Percentiles rank a stretch among this genome's conserved stretches.
These are phyloP conservation scores for Dissophora ornata DNA, from an alignment of 192 early-diverging fungal genomes.

Conservation along the genomic window DNA sequence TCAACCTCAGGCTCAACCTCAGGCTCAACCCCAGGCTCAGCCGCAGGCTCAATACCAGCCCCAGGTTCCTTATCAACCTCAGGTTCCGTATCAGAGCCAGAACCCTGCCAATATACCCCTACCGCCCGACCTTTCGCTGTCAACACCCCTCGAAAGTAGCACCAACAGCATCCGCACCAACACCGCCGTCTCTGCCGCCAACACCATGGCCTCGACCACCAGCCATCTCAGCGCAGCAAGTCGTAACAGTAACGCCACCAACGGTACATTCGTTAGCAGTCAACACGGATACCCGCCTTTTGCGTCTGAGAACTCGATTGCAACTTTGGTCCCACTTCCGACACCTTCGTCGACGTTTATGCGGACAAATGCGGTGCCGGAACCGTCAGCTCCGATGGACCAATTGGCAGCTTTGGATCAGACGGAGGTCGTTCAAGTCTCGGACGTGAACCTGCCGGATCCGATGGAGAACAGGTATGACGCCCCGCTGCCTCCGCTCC, in stretches of 20 bases:
- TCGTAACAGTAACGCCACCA: slow-evolving; percentile 3
- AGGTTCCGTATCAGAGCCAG: neutral
- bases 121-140: slow-evolving; percentile 1
- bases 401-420: slow-evolving; percentile 23
- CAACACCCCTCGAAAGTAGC: slow-evolving; percentile 10
- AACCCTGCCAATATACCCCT: neutral
- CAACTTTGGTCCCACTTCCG: slow-evolving; percentile 33
- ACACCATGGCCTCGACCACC: slow-evolving; percentile 22
- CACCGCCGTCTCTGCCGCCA: slow-evolving; percentile 27
- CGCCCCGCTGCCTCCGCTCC: slow-evolving; percentile 38
- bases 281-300: slow-evolving; percentile 10
- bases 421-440: neutral
- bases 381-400: slow-evolving; percentile 19
- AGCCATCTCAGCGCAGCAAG: slow-evolving; percentile 24
- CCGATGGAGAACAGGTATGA: slow-evolving; percentile 12
- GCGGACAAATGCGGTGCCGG: slow-evolving; percentile 8
- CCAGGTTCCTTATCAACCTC: neutral
- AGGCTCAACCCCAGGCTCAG: neutral
- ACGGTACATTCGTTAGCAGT: slow-evolving; percentile 8
- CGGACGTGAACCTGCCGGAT: neutral
- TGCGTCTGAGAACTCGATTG: slow-evolving; percentile 20
- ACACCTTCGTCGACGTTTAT: slow-evolving; percentile 26
- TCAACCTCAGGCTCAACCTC: neutral
- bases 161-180: slow-evolving; percentile 23
- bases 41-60: neutral